phyloP scores from a whole-genome alignment of 805 yeast species.

The Suhomyces pyralidae region DNA sequence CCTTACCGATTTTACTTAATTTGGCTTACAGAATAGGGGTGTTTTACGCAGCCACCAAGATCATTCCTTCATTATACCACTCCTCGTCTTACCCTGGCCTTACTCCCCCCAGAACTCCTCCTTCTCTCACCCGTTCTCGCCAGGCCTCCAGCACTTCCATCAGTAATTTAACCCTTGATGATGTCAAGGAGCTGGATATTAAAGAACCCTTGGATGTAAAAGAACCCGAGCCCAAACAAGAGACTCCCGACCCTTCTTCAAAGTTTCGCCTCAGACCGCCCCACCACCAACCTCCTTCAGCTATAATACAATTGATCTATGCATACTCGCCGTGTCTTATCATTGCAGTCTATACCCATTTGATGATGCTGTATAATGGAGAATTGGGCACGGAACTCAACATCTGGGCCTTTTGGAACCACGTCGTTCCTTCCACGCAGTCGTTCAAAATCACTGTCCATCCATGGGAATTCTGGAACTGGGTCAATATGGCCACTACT shows the following conservation, averaged over 20 bases:
- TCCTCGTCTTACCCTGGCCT: slow-evolving; percentile 30
- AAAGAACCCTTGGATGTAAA: neutral
- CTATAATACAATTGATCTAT: slow-evolving; percentile 59
- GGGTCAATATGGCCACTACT: slow-evolving; percentile 86
- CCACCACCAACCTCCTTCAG: slow-evolving; percentile 26
- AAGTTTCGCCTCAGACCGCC: slow-evolving; percentile 14
- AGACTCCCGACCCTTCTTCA: slow-evolving; percentile 1
- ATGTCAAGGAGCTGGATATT: neutral
- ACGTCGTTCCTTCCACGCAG: slow-evolving; percentile 7
- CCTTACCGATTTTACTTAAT: slow-evolving; percentile 78
- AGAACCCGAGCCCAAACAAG: neutral
- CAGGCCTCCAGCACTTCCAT: slow-evolving; percentile 20
- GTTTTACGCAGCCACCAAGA: slow-evolving; percentile 88
- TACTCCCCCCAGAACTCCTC: slow-evolving; percentile 41
- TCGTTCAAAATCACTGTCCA: slow-evolving; percentile 38
- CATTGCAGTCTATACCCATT: slow-evolving; percentile 91
- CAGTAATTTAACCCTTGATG: neutral
- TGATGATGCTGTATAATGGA: slow-evolving; percentile 85
- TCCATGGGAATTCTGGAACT: slow-evolving; percentile 97
- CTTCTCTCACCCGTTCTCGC: slow-evolving; percentile 28
- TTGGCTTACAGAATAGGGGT: slow-evolving; percentile 83
- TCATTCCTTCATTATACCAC: slow-evolving; percentile 73
- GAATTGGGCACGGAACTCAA: slow-evolving; percentile 62
- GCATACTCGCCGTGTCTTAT: slow-evolving; percentile 92
- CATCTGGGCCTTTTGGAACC: slow-evolving; percentile 55